Evolutionary conservation across 1,139 yeast genomes (phyloP).

Genomic region (Protomyces pachydermus): DNA sequence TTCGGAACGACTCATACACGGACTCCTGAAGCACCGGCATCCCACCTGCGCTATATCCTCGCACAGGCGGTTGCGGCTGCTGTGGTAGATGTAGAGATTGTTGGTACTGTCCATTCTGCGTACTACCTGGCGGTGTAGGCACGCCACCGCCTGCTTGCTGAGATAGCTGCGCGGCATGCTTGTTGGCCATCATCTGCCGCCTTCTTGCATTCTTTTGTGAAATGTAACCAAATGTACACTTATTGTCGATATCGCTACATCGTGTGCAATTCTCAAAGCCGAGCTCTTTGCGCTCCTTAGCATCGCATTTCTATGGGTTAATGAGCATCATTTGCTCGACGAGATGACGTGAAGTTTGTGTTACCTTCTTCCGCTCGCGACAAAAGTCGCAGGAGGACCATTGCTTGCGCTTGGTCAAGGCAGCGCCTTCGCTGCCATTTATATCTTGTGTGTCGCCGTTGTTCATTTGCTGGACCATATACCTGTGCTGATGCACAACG

Average conservation of each 20-base stretch:
- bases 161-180: background rate
- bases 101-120: background rate
- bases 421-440: background rate
- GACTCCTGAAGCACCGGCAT: background rate
- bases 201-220: constrained; percentile 5
- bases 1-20: background rate
- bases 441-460: background rate
- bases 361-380: constrained; percentile 11
- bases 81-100: background rate
- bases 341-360: background rate
- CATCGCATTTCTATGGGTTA: background rate
- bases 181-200: constrained; percentile 11
- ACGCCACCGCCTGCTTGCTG: background rate
- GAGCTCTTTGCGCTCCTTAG: background rate
- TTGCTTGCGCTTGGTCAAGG: constrained; percentile 12
- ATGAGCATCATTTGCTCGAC: background rate
- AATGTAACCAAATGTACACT: constrained; percentile 14
- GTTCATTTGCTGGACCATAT: background rate
- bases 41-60: background rate
- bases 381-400: constrained; percentile 24
- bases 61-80: background rate
- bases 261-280: constrained; percentile 9
- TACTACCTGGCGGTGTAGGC: background rate
- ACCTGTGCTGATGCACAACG: no score
- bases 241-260: constrained; percentile 1